Evolutionary conservation across 2,329 filamentous ascomycete genomes (phyloP), one percentile per base, ranked within the genome.

Genomic region (Dactylonectria macrodidyma): DNA sequence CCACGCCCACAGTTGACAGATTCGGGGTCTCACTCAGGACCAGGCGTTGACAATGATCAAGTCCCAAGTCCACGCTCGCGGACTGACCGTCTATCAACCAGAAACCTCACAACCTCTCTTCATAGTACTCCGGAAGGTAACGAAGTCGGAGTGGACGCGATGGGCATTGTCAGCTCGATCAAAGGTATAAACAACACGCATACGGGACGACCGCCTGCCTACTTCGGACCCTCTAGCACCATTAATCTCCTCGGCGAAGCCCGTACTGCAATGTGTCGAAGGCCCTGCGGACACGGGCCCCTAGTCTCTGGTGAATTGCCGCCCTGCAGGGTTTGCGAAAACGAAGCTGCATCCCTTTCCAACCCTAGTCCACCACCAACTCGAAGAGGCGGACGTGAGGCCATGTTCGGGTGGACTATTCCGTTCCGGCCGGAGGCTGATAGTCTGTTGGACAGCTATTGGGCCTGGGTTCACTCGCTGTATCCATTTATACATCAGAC

Each of bases 401-500:
- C 48, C 8, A 33, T 51, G 14, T 51, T 51, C 10, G 48, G 48
- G n/a, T 51, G n/a, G 12, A 51, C 24, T 51, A 14, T 51, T n/a
- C 48, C 48, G n/a, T 26, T 26, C 4, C 48, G 14, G 14, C 6
- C 7, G 6, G 14, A 51, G 24, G 48, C 48, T 16, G 48, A 51
- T 24, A 51, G 48, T 51, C 48, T 51, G 14, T n/a, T 51, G 16
- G 48, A n/a, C 24, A 51, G 48, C 19, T 51, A 51, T 16, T 33
- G 48, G 48, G 19, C 24, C 48, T 51, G 24, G 24, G 48, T 51
- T 10, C 48, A 51, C 48, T 51, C 48, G 5, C 26, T 51, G 24
- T 51, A 33, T 30, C 48, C 48, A 30, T 51, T 51, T 9, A 30
- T 51, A 30, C 48, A 51, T 51, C 48, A 51, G 26, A 14, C 48